Evolutionary conservation across 805 yeast genomes (phyloP).

Genomic region (Ogataea nonfermentans): DNA sequence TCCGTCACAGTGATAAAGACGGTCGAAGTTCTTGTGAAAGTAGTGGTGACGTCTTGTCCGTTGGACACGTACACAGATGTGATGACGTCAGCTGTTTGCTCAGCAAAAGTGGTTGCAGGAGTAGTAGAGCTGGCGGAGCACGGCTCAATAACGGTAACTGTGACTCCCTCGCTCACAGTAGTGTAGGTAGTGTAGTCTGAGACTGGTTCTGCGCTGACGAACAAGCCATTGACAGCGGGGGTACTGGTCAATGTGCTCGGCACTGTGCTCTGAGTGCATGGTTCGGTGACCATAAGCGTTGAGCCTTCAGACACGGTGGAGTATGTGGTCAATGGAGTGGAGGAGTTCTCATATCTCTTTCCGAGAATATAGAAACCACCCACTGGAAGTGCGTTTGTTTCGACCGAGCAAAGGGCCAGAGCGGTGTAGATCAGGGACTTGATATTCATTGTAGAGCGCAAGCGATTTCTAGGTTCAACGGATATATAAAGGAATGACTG

Average conservation of each 20-base stretch:
- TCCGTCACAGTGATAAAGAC: conserved; percentile 18
- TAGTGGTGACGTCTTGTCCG: conserved; percentile 20
- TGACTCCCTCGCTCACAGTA: conserved; percentile 21
- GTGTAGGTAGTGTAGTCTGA: conserved; percentile 20
- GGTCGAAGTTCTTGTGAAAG: conserved; percentile 22
- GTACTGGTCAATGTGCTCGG: conserved; percentile 1
- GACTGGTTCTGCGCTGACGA: conserved; percentile 4
- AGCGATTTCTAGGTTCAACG: conserved; percentile 19
- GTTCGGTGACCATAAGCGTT: conserved; percentile 20
- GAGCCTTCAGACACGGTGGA: conserved; percentile 21
- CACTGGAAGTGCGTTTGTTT: conserved; percentile 21
- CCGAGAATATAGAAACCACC: conserved; percentile 22
- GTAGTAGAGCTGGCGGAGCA: conserved; percentile 10
- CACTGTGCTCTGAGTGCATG: conserved; percentile 7
- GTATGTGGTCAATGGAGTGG: conserved; percentile 19
- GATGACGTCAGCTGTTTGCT: conserved; percentile 10
- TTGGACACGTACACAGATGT: conserved; percentile 19
- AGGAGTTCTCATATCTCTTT: conserved; percentile 29
- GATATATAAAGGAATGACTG: conserved; percentile 29
- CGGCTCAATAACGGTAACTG: conserved; percentile 21
- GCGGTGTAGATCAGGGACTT: conserved; percentile 12
- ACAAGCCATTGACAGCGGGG: conserved; percentile 4
- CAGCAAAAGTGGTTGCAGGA: conserved; percentile 3
- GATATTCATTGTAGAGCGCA: conserved; percentile 18
- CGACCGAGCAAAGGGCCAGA: conserved; percentile 15